phyloP scores from a whole-genome alignment of 768 basidiomycete species.

The Ramaria sp. region DNA sequence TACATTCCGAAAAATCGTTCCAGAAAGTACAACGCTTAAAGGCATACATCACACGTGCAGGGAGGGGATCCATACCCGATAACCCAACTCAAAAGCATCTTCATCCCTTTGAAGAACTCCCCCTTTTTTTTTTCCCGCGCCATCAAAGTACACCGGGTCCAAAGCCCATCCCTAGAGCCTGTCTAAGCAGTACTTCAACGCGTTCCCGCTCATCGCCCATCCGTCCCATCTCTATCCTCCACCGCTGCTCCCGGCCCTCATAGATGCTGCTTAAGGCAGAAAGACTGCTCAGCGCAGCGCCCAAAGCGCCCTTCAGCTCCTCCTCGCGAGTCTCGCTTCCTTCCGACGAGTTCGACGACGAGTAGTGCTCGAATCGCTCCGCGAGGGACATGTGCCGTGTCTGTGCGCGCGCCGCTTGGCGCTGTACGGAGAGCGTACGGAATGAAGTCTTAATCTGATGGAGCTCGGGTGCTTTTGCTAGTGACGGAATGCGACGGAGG shows the following conservation, averaged over 20 bases:
- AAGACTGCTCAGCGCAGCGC: slow-evolving; percentile 57
- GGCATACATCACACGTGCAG: too few relatives aligned
- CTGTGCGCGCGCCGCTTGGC: slow-evolving; percentile 35
- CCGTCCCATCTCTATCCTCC: slow-evolving; percentile 58
- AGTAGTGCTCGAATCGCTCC: slow-evolving; percentile 8
- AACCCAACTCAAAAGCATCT: not conserved
- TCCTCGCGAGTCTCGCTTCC: slow-evolving; percentile 26
- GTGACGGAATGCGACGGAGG: slow-evolving; percentile 34
- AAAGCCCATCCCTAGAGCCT: slow-evolving; percentile 42
- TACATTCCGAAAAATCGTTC: too few relatives aligned
- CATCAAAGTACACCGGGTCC: slow-evolving; percentile 1
- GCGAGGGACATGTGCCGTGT: slow-evolving; percentile 11
- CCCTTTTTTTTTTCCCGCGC: not conserved
- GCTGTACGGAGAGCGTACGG: slow-evolving; percentile 39
- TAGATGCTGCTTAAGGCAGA: slow-evolving; percentile 53
- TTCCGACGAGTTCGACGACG: slow-evolving; percentile 2
- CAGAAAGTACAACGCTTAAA: too few relatives aligned
- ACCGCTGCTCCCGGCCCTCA: slow-evolving; percentile 55
- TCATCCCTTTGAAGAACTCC: not conserved
- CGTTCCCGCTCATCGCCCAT: slow-evolving; percentile 56
- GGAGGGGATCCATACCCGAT: too few relatives aligned
- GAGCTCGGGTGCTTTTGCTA: slow-evolving; percentile 26
- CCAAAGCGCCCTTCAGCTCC: slow-evolving; percentile 58
- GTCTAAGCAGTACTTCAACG: slow-evolving; percentile 53
- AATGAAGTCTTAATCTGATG: slow-evolving; percentile 45